Base-by-base conservation (phyloP, 2,329 filamentous ascomycete genomes). In the Cucurbitaria berberidis region DNA sequence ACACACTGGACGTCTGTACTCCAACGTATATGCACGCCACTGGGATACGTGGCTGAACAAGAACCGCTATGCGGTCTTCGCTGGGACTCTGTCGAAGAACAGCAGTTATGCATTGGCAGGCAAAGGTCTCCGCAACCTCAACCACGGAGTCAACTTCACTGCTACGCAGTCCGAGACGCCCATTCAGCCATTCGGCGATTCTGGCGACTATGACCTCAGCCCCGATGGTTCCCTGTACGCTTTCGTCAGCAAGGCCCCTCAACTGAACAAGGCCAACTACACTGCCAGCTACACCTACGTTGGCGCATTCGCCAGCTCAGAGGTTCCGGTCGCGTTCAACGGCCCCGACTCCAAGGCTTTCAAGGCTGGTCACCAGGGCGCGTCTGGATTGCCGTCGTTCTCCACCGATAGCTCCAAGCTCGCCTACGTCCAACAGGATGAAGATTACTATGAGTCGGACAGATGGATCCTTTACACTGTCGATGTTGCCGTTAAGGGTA, bases 241-340 rank as follows among this genome's bases (percentile, higher is more conserved):
- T 21, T 92, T 93, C 67, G 82, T 93, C 13, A 84, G 89, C 40
- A 91, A 90, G 64, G 89, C 92, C 61, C 89, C 89, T 0, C 79
- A 85, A 16, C 74, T 91, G 13, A 86, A 89, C 67, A 86, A 85
- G 11, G 89, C 90, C 1, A 84, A 89, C 57, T 86, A 88, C 74
- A 96, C 91, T 10, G 93, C 93, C 60, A 88, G 88, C 8, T 90
- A 95, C 68, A 81, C 95, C 35, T 96, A 95, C 74, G 84, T 88
- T 39, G 82, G 89, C 3, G 83, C 87, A 1, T 79, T 95, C 42
- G 79, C 81, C 48, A 84, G 82, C 11, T 91, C 88, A 60, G 56
- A 60, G 16, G 53, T 53, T 2, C 59, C 71, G n/a, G 49, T 62
- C 11, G 68, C 71, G 35, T 61, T 74, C 53, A 73, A 73, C 53